A percentile compares a stretch with the other conserved stretches of the same genome.
These are phyloP conservation scores for Madurella fahalii DNA, from an alignment of 2,329 filamentous ascomycete genomes.

Conservation along the genomic window DNA sequence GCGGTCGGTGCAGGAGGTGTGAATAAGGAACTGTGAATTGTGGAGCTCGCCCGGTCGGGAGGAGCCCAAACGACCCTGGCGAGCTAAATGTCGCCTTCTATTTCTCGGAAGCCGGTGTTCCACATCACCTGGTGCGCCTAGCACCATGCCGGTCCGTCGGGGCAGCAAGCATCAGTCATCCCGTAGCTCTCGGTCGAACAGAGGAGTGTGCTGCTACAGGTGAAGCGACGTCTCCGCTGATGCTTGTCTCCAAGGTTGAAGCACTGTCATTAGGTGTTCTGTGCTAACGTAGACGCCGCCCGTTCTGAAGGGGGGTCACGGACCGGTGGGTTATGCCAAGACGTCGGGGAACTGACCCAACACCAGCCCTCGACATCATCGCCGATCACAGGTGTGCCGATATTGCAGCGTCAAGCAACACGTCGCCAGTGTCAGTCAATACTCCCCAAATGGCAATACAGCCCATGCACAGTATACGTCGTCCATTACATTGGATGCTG, in stretches of 20 bases:
- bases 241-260: background rate
- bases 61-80: slow-evolving; percentile 6
- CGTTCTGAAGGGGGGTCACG: background rate
- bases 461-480: background rate
- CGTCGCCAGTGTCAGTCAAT: background rate
- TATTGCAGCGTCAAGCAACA: background rate
- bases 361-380: slow-evolving; percentile 18
- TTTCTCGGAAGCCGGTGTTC: slow-evolving; percentile 4
- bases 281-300: background rate
- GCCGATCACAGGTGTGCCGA: slow-evolving; percentile 14
- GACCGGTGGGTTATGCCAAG: slow-evolving; percentile 21
- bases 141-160: slow-evolving; percentile 1
- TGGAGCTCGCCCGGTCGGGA: slow-evolving; percentile 4
- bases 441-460: background rate
- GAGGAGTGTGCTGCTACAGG: background rate
- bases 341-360: slow-evolving; percentile 13
- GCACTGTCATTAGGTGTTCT: too few species aligned
- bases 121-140: background rate
- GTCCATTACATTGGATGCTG: background rate
- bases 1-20: background rate
- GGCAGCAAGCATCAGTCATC: background rate
- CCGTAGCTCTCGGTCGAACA: too few species aligned
- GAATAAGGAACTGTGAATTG: background rate
- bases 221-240: background rate
- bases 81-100: slow-evolving; percentile 8